phyloP scores from a whole-genome alignment of 257 asterid species.

The Rauvolfia tetraphylla region DNA sequence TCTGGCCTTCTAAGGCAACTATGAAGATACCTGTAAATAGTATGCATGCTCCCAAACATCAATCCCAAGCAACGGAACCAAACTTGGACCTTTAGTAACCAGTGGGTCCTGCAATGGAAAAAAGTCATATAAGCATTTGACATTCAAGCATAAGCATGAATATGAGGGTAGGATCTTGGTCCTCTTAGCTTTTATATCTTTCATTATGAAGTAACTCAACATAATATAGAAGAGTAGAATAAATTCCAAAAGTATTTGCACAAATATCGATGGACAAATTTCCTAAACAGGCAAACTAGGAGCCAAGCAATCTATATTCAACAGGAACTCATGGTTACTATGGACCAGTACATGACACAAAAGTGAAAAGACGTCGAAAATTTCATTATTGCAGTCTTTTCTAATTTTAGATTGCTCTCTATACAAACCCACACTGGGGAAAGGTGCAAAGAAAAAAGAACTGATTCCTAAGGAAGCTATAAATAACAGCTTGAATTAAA shows the following conservation, averaged over 20 bases:
- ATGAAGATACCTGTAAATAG: conserved; percentile 62
- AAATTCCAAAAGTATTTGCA: neutral
- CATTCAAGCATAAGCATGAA: neutral
- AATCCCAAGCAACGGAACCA: conserved; percentile 71
- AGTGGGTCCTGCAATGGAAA: conserved; percentile 60
- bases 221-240: neutral
- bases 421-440: neutral
- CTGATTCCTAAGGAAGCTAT: neutral
- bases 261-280: neutral
- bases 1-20: conserved; percentile 2
- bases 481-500: neutral
- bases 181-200: neutral
- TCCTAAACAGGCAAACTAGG: neutral
- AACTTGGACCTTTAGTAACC: conserved; percentile 59
- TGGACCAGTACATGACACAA: neutral
- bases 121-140: neutral
- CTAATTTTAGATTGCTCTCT: neutral
- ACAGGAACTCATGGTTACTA: neutral
- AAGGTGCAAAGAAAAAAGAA: neutral
- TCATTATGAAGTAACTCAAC: neutral
- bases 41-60: conserved; percentile 91
- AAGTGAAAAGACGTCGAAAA: neutral
- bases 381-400: neutral
- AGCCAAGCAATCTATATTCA: neutral
- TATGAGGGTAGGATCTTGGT: neutral